Evolutionary conservation across 805 yeast species (phyloP).

Genomic region (Cyberlindnera maritima): DNA sequence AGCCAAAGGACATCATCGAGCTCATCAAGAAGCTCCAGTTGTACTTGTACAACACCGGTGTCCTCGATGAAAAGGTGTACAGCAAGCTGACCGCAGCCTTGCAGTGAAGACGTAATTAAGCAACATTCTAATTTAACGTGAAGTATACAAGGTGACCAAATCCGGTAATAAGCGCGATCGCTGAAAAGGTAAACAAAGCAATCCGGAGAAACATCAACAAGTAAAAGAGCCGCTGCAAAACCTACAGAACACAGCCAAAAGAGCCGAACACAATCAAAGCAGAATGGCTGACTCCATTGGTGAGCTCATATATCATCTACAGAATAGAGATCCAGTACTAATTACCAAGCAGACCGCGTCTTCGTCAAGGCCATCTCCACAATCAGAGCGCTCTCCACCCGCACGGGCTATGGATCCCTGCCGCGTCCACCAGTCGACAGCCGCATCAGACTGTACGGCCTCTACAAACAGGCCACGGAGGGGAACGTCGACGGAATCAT

Average conservation of each 20-base stretch:
- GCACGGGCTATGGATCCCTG: conserved; percentile 57
- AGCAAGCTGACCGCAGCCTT: conserved; percentile 15
- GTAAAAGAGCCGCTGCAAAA: not conserved
- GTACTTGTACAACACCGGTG: conserved; percentile 37
- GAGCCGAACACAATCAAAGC: too few species aligned
- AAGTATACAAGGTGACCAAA: not conserved
- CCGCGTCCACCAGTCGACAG: conserved; percentile 77
- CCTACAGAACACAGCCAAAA: too few species aligned
- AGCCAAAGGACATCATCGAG: conserved; percentile 60
- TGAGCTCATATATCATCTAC: conserved; percentile 24
- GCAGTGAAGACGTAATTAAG: not conserved
- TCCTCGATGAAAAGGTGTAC: conserved; percentile 35
- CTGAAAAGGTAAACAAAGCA: conserved; percentile 3
- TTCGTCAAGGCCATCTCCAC: conserved; percentile 82
- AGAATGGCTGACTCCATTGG: conserved; percentile 51
- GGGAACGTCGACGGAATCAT: conserved; percentile 74
- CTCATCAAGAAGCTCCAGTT: conserved; percentile 52
- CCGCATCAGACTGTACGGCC: conserved; percentile 69
- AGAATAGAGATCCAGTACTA: too few species aligned
- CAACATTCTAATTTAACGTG: not conserved
- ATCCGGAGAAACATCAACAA: not conserved
- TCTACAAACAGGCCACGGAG: conserved; percentile 84
- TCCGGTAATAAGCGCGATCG: conserved; percentile 1
- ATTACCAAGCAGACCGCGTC: conserved; percentile 56
- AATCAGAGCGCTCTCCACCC: conserved; percentile 65